Conservation (phyloP, 139 green algal genomes). For the Chlamydomonas sp. region DNA sequence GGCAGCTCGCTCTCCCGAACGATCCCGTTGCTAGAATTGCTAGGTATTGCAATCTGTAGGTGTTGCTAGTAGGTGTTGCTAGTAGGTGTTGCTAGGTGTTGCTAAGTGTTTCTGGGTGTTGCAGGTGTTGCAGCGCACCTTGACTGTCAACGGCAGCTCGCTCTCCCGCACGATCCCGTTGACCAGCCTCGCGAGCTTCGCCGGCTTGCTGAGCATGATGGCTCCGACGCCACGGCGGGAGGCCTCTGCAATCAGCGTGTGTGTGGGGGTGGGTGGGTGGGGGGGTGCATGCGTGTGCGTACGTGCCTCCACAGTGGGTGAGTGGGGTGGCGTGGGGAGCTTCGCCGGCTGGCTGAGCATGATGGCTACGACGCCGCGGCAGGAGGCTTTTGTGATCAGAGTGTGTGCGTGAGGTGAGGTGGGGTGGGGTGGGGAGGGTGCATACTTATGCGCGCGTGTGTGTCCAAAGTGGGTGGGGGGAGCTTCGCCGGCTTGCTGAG, state of each 20-base stretch:
- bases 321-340: slow-evolving; percentile 43
- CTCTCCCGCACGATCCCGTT: slow-evolving; percentile 52
- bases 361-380: slow-evolving; percentile 56
- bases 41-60: no score
- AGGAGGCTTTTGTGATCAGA: slow-evolving; percentile 51
- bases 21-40: slow-evolving; percentile 63
- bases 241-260: slow-evolving; percentile 46
- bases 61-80: no score
- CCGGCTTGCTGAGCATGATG: slow-evolving; percentile 68
- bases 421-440: background rate
- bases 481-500: slow-evolving; percentile 75
- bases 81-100: no score
- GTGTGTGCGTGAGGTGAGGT: background rate
- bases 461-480: slow-evolving; percentile 35
- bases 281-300: background rate
- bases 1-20: slow-evolving; percentile 52
- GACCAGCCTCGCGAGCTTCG: slow-evolving; percentile 71
- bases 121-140: no score
- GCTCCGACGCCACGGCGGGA: slow-evolving; percentile 61
- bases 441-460: background rate
- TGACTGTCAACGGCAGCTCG: slow-evolving; percentile 77
- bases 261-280: background rate
- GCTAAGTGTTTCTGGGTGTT: no score
- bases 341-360: slow-evolving; percentile 75
- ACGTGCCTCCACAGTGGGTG: background rate